Percentiles rank a stretch among this genome's conserved stretches.
Conservation (phyloP, 441 rosid species). For the Bocquillonia castaneifolia region DNA sequence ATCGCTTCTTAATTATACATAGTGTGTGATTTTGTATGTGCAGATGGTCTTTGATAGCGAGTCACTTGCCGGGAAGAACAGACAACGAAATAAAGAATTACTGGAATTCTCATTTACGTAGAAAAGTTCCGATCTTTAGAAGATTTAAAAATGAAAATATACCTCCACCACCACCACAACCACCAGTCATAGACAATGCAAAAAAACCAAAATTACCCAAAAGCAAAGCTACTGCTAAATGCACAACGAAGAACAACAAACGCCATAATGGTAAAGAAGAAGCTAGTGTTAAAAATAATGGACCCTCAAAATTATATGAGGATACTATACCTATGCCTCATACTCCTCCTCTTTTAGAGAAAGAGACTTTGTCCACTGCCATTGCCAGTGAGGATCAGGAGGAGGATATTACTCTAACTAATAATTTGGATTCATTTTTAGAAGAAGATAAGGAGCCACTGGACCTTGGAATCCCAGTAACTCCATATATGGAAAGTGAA, state of each 20-base stretch:
- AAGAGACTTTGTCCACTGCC: conserved; percentile 18
- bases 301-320: not conserved
- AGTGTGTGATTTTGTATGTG: not conserved
- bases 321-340: conserved; percentile 7
- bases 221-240: conserved; percentile 26
- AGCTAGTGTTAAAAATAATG: conserved; percentile 8
- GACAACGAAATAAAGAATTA: conserved; percentile 87
- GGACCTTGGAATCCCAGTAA: conserved; percentile 3
- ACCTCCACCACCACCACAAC: conserved; percentile 2
- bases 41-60: conserved; percentile 88
- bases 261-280: conserved; percentile 1
- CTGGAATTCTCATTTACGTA: conserved; percentile 78
- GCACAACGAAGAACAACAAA: conserved; percentile 30
- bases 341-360: conserved; percentile 19
- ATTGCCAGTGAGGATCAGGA: too few species aligned
- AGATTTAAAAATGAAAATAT: conserved; percentile 9
- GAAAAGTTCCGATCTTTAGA: conserved; percentile 42
- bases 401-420: conserved; percentile 8
- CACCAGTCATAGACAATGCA: not conserved
- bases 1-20: not conserved
- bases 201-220: conserved; percentile 36
- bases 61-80: conserved; percentile 74
- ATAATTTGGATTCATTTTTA: conserved; percentile 7
- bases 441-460: conserved; percentile 20
- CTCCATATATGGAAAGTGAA: conserved; percentile 13